Evolutionary conservation across 2,329 filamentous ascomycete genomes (phyloP).

Genomic region (Calcarisporium arbuscula): DNA sequence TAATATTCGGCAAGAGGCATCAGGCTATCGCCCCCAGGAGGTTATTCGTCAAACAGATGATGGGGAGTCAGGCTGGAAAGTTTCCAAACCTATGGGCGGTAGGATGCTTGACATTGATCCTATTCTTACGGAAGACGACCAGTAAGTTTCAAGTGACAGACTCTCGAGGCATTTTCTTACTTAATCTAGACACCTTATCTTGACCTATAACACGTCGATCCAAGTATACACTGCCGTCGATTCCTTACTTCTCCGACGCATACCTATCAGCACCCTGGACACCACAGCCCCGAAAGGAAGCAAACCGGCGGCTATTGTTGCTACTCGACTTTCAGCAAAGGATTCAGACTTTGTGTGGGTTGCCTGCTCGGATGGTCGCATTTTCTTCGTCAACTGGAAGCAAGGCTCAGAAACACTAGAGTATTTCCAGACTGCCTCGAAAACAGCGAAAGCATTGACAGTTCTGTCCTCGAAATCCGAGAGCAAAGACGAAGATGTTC

Average conservation of each 20-base stretch:
- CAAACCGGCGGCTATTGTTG: slow-evolving; percentile 30
- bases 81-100: slow-evolving; percentile 60
- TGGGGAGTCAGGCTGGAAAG: slow-evolving; percentile 43
- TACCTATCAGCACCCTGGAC: slow-evolving; percentile 42
- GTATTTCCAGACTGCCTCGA: slow-evolving; percentile 35
- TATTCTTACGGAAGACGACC: slow-evolving; percentile 54
- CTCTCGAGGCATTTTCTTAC: slow-evolving; percentile 9
- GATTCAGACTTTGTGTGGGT: slow-evolving; percentile 50
- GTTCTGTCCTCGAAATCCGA: slow-evolving; percentile 32
- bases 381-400: slow-evolving; percentile 56
- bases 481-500: slow-evolving; percentile 32
- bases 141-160: slow-evolving; percentile 35
- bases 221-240: slow-evolving; percentile 77
- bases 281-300: slow-evolving; percentile 17
- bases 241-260: slow-evolving; percentile 71
- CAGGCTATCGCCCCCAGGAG: slow-evolving; percentile 16
- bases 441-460: slow-evolving; percentile 39
- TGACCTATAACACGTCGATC: slow-evolving; percentile 68
- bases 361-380: slow-evolving; percentile 48
- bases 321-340: slow-evolving; percentile 31
- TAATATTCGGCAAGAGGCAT: too few species aligned
- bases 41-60: slow-evolving; percentile 21
- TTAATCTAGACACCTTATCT: slow-evolving; percentile 57
- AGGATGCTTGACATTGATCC: slow-evolving; percentile 60
- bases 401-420: slow-evolving; percentile 33